These are phyloP conservation scores for Penstemon eatonii DNA, from an alignment of 257 asterid species.

Conservation along the genomic window DNA sequence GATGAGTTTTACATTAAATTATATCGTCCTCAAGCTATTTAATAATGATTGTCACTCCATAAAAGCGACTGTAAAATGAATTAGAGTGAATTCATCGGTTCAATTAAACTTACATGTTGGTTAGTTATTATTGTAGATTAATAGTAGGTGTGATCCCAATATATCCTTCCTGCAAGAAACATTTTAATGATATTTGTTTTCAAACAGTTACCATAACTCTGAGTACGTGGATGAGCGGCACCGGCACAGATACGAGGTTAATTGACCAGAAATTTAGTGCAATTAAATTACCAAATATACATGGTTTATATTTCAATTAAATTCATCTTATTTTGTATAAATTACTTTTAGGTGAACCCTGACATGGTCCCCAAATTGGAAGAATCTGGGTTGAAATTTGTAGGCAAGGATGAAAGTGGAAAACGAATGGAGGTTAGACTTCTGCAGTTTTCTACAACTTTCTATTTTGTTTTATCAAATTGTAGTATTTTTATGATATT, in stretches of 20 bases:
- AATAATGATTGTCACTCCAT: neutral
- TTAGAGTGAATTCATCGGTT: neutral
- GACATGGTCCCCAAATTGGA: slow-evolving; percentile 63
- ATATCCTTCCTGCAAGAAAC: slow-evolving; percentile 2
- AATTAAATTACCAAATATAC: neutral
- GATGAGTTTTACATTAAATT: neutral
- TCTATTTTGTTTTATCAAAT: neutral
- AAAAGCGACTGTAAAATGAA: neutral
- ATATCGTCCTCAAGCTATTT: neutral
- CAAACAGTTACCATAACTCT: slow-evolving; percentile 62
- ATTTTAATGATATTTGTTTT: slow-evolving; percentile 26
- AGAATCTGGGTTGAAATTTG: slow-evolving; percentile 80
- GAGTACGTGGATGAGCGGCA: slow-evolving; percentile 84
- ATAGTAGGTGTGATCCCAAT: neutral
- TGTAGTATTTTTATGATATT: neutral
- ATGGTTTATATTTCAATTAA: slow-evolving; percentile 16
- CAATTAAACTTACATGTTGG: neutral
- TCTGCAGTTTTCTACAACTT: slow-evolving; percentile 7
- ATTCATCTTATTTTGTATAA: slow-evolving; percentile 20
- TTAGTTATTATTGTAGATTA: neutral
- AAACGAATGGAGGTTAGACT: slow-evolving; percentile 87
- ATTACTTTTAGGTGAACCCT: slow-evolving; percentile 78
- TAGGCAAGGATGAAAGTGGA: slow-evolving; percentile 90
- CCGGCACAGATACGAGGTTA: slow-evolving; percentile 95
- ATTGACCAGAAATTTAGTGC: slow-evolving; percentile 19